A percentile compares a stretch with the other conserved stretches of the same genome.
phyloP scores from a whole-genome alignment of 306 rosid species.

The Vicia sativa region DNA sequence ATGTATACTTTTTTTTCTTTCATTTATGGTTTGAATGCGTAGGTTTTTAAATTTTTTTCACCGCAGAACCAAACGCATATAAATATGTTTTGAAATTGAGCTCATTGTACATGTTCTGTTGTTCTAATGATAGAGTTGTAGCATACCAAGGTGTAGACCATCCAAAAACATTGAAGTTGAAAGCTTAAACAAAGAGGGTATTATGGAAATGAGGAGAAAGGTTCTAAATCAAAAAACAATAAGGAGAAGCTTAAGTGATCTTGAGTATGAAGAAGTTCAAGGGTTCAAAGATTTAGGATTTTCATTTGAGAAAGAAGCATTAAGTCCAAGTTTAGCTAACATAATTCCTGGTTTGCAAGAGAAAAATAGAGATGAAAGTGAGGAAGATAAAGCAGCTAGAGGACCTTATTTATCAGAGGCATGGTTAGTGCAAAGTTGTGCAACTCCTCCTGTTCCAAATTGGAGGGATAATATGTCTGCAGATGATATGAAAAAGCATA shows the following conservation, averaged over 20 bases:
- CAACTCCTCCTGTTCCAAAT: slow-evolving; percentile 64
- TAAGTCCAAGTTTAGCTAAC: slow-evolving; percentile 62
- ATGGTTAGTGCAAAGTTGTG: slow-evolving; percentile 67
- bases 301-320: slow-evolving; percentile 69
- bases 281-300: slow-evolving; percentile 95
- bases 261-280: slow-evolving; percentile 81
- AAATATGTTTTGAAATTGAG: neutral
- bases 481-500: slow-evolving; percentile 69
- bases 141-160: slow-evolving; percentile 52
- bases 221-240: slow-evolving; percentile 46
- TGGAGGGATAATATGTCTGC: slow-evolving; percentile 56
- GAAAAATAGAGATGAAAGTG: slow-evolving; percentile 53
- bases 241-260: slow-evolving; percentile 75
- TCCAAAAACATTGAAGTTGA: slow-evolving; percentile 43
- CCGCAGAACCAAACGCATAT: neutral
- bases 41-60: too few species aligned
- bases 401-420: slow-evolving; percentile 94
- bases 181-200: slow-evolving; percentile 45
- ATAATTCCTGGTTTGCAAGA: slow-evolving; percentile 87
- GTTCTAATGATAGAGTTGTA: slow-evolving; percentile 46
- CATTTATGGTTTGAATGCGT: neutral
- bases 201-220: slow-evolving; percentile 52
- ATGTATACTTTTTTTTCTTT: slow-evolving; percentile 2
- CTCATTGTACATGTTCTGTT: slow-evolving; percentile 25
- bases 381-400: slow-evolving; percentile 47